phyloP scores from a whole-genome alignment of 257 asterid species.

The Hygrophila difformis region DNA sequence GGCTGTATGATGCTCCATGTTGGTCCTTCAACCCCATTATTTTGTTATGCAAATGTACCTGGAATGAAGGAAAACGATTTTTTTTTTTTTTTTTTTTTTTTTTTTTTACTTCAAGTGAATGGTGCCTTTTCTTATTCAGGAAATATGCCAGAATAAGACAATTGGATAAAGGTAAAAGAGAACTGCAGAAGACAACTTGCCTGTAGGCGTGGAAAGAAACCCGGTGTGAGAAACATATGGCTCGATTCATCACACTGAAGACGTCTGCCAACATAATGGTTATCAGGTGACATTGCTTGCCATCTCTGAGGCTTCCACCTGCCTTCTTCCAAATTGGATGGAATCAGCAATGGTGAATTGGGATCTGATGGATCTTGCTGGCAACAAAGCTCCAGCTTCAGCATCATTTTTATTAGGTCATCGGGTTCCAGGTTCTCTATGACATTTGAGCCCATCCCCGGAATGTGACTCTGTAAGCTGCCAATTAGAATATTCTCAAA shows the following conservation, averaged over 20 bases:
- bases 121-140: not conserved
- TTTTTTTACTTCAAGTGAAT: not conserved
- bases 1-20: conserved; percentile 70
- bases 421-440: conserved; percentile 46
- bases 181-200: conserved; percentile 31
- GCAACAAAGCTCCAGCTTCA: conserved; percentile 73
- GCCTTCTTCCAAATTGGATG: conserved; percentile 66
- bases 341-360: conserved; percentile 45
- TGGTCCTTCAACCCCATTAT: conserved; percentile 50
- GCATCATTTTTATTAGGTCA: conserved; percentile 66
- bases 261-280: conserved; percentile 62
- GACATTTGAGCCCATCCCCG: conserved; percentile 50
- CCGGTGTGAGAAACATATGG: conserved; percentile 62
- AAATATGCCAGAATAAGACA: not conserved
- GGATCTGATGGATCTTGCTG: conserved; percentile 59
- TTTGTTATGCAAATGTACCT: conserved; percentile 81
- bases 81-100: no score
- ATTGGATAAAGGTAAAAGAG: not conserved
- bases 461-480: conserved; percentile 49
- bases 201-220: conserved; percentile 84
- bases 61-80: conserved; percentile 10
- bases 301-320: conserved; percentile 64
- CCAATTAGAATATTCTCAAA: conserved; percentile 56
- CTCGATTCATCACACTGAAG: conserved; percentile 71
- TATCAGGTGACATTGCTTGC: conserved; percentile 30